Base-by-base conservation (phyloP, 164 flowering plant species). In the Sedum album region DNA sequence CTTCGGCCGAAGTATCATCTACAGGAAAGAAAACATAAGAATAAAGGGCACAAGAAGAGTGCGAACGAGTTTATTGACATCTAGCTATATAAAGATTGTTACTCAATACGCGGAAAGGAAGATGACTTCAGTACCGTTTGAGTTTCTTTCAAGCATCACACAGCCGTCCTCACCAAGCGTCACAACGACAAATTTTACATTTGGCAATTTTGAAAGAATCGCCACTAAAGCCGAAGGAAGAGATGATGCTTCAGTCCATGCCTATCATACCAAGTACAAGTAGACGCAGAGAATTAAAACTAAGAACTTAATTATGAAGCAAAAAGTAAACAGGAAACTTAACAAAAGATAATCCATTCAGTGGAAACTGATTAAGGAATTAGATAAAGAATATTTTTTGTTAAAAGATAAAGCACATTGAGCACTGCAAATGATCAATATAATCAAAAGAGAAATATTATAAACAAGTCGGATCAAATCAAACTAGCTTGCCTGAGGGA, bases 231-330 rank as follows among this genome's bases (percentile, higher is more conserved):
- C 90, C 69, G 73, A 75, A 60, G 93, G 80, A 72, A 88, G 20
- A 31, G 96, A 82, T 66, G 86, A 78, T 69, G 91, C 86, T 62
- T 73, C 84, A 35, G 95, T 90, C 90, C 91, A 88, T 36, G 57
- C 84, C 98, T 93, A 84, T 48, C 53, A 18, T 48, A 18, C 53
- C n/a, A 48, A 48, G 8, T 18, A 48, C 53, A 48, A 20, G 53
- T 48, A 48, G 53, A 48, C n/a, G 23, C 53, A n/a, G 21, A 18
- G 21, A 48, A 4, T 18, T 48, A 18, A 48, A 48, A 18, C 53
- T 18, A 48, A 48, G 53, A 48, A 18, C 21, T n/a, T n/a, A n/a
- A 18, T 18, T 18, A 48, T 18, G 53, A 4, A 44, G 18, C 17
- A 44, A 18, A 48, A 6, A 9, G 5, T 48, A 7, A 18, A 48